Conservation (phyloP, 148 eudicot genomes). For the Rhododendron simsii region DNA sequence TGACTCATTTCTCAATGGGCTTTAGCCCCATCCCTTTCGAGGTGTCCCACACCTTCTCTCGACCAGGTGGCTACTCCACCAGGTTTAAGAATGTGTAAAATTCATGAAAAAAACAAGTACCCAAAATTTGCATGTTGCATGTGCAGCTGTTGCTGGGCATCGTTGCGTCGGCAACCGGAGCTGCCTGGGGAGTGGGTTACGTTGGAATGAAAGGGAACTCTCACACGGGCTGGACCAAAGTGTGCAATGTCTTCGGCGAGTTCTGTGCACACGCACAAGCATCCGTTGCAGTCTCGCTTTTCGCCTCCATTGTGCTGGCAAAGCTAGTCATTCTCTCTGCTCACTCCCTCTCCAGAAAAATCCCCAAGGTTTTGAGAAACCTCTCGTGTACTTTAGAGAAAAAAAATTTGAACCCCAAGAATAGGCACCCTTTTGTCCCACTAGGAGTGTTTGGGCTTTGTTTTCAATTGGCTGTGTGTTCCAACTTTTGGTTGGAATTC, state of each 20-base stretch:
- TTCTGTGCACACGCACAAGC: slow-evolving; percentile 47
- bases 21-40: too few species aligned
- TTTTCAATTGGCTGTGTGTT: too few species aligned
- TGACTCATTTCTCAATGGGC: too few species aligned
- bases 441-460: too few species aligned
- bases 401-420: neutral
- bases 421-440: neutral
- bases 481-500: too few species aligned
- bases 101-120: too few species aligned
- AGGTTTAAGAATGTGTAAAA: neutral
- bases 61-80: neutral
- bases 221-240: slow-evolving; percentile 45
- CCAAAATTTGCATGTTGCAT: neutral
- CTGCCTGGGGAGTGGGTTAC: slow-evolving; percentile 56
- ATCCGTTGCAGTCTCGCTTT: slow-evolving; percentile 36
- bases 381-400: neutral
- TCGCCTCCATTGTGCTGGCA: slow-evolving; percentile 45
- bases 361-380: slow-evolving; percentile 20
- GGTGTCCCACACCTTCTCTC: too few species aligned
- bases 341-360: slow-evolving; percentile 43
- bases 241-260: slow-evolving; percentile 39
- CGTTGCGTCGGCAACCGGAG: slow-evolving; percentile 64
- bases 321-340: slow-evolving; percentile 48
- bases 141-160: slow-evolving; percentile 72
- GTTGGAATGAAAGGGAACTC: slow-evolving; percentile 49